Base-by-base conservation (phyloP, 2,329 filamentous ascomycete species). In the Drechslerella dactyloides region DNA sequence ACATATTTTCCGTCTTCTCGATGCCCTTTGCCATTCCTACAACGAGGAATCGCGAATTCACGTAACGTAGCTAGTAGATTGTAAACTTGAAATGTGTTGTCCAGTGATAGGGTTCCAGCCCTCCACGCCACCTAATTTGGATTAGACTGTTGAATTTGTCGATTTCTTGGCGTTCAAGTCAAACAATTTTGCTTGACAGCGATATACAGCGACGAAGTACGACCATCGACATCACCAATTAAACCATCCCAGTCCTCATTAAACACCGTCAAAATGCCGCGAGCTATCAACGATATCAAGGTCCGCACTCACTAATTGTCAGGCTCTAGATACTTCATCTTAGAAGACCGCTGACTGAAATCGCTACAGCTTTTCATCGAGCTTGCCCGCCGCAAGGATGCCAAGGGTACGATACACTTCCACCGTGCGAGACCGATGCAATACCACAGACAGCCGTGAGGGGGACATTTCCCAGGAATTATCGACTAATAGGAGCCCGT, bases 351-450 rank as follows among this genome's bases (percentile, higher is more conserved):
- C 68, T 72, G 54, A 72, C 60, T 54, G 53, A 19, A 51, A 27
- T 42, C 21, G 83, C 97, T 97, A 88, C 97, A 99, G 82, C 82
- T 96, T 87, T 99, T 99, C 91, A 96, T 99, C 84, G 94, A 97
- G 90, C 96, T 99, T 88, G 96, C 91, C 89, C 90, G 93, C 84
- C 90, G 94, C 83, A 96, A 96, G 87, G 96, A 99, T 89, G 94
- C 94, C 82, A 96, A 90, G 82, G 96, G 94, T 99, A 90, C 81
- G 92, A 93, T 30, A 58, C 65, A 60, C 74, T 74, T 51, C 48
- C 57, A 57, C 48, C 61, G 54, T 48, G 40, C 24, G 24, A 58
- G 66, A 48, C 58, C 63, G 66, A 69, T 57, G 66, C 37, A 46
- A 35, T 72, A 68, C 44, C 53, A 59, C 33, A 19, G 44, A 42